Conservation (phyloP, 202 grass and related monocot species). For the Bolboschoenoplectus hybrid region DNA sequence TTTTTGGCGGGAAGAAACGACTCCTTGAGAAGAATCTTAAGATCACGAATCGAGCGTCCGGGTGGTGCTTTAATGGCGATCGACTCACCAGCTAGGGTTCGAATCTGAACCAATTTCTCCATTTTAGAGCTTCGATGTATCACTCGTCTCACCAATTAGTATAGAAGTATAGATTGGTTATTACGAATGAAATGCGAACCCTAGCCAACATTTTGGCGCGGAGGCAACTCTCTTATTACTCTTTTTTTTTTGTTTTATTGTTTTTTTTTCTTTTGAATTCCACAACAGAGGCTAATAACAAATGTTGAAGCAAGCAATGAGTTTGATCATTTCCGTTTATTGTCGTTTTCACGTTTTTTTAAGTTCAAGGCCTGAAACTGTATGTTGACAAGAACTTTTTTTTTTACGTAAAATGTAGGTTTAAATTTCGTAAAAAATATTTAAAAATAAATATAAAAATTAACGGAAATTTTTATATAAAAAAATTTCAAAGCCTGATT, state of each 20-base stretch:
- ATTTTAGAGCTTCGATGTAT: background rate
- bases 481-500: no score
- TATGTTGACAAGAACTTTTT: no score
- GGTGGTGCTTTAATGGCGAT: constrained; percentile 43
- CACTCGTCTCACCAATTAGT: background rate
- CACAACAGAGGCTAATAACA: no score
- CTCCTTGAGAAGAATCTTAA: constrained; percentile 66
- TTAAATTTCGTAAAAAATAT: no score
- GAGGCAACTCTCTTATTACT: background rate
- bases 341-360: no score
- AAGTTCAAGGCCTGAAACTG: no score
- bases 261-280: no score
- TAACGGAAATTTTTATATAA: no score
- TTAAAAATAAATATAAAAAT: no score
- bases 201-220: constrained; percentile 10
- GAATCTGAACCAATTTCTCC: constrained; percentile 59
- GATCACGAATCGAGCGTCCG: constrained; percentile 54
- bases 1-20: constrained; percentile 71
- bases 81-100: constrained; percentile 66
- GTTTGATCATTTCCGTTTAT: no score
- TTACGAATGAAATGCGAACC: background rate
- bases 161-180: background rate
- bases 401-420: no score
- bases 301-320: no score
- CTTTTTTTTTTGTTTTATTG: background rate